Evolutionary conservation across 495 filamentous ascomycete genomes (phyloP).

Genomic region (Neurospora hispaniola): DNA sequence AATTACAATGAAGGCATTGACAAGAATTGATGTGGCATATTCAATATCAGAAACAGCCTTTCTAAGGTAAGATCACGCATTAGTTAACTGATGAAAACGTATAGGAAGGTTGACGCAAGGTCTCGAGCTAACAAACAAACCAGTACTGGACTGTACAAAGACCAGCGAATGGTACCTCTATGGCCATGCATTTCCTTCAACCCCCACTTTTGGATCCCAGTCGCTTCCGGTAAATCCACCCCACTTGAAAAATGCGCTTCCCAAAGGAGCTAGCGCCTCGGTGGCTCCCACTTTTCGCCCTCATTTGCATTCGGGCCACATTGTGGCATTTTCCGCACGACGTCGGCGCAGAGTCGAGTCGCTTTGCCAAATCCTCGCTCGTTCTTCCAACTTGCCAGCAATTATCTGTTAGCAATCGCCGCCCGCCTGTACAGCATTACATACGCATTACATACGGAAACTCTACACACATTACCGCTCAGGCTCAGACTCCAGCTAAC

Average conservation of each 20-base stretch:
- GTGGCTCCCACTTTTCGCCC: constrained; percentile 7
- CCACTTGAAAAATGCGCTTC: constrained; percentile 1
- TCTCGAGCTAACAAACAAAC: no score
- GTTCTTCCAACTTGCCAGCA: not conserved
- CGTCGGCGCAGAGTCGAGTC: not conserved
- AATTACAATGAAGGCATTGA: no score
- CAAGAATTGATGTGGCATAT: no score
- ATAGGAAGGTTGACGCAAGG: no score
- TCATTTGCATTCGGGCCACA: constrained; percentile 6
- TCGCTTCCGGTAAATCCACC: not conserved
- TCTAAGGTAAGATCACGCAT: no score
- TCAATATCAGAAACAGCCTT: no score
- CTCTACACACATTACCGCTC: not conserved
- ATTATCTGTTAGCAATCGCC: not conserved
- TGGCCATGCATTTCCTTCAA: not conserved
- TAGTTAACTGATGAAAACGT: no score
- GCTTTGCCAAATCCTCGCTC: not conserved
- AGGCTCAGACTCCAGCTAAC: not conserved
- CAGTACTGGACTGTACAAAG: no score
- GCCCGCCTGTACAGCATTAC: not conserved
- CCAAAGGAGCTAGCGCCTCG: constrained; percentile 1
- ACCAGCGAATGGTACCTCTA: not conserved
- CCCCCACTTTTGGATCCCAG: not conserved
- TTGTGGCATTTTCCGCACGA: constrained; percentile 19
- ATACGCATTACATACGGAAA: not conserved